A percentile compares a stretch with the other conserved stretches of the same genome.
Conservation (phyloP, 164 flowering plant species). For the Malania oleifera region DNA sequence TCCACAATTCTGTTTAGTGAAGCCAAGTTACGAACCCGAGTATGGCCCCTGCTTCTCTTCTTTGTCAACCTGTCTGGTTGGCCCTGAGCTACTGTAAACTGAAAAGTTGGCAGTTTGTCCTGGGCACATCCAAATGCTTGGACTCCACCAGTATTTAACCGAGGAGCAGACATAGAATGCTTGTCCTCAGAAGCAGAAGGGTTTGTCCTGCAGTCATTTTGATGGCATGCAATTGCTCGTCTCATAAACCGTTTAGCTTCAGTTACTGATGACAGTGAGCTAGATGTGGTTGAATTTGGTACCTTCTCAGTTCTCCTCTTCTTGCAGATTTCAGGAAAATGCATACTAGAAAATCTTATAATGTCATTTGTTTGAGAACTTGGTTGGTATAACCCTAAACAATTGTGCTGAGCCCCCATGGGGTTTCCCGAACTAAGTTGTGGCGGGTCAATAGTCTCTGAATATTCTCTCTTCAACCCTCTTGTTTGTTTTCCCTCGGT, state of each 20-base stretch:
- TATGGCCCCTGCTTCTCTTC: conserved; percentile 40
- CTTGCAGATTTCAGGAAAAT: conserved; percentile 39
- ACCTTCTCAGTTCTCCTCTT: conserved; percentile 50
- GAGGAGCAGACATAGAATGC: conserved; percentile 10
- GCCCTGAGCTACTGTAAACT: conserved; percentile 9
- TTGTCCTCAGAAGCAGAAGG: conserved; percentile 9
- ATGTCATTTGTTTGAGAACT: conserved; percentile 8
- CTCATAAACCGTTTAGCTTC: conserved; percentile 8
- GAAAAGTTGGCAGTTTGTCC: conserved; percentile 14
- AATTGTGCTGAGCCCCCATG: conserved; percentile 20
- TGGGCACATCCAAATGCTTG: conserved; percentile 5
- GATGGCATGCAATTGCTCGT: conserved; percentile 10
- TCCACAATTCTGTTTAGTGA: conserved; percentile 23
- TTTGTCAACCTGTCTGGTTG: conserved; percentile 18
- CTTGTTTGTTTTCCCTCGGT: conserved; percentile 18
- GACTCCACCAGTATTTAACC: not conserved
- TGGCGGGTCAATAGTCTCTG: conserved; percentile 8
- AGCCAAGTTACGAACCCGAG: conserved; percentile 24
- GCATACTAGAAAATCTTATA: conserved; percentile 4
- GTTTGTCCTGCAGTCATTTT: conserved; percentile 9
- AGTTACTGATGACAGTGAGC: conserved; percentile 13
- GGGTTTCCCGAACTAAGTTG: conserved; percentile 14
- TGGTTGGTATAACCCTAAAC: conserved; percentile 18
- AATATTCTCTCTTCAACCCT: conserved; percentile 25
- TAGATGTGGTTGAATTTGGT: conserved; percentile 18